These are phyloP conservation scores for Raddia guianensis DNA, from an alignment of 176 grass and related monocot genomes.

Conservation along the genomic window DNA sequence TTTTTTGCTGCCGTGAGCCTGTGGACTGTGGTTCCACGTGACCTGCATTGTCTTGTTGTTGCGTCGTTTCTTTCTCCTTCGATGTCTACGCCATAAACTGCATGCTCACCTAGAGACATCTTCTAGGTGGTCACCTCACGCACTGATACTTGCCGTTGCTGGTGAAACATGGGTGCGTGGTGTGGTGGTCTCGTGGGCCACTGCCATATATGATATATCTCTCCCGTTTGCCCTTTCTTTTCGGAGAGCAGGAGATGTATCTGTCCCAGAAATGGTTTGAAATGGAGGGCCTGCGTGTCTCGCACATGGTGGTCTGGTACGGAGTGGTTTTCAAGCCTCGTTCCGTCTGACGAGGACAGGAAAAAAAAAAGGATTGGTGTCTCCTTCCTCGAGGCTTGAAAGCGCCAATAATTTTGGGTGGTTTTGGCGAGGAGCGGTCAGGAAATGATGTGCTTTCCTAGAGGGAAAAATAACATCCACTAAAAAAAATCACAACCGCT, in stretches of 20 bases:
- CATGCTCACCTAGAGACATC: no score
- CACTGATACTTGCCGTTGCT: background rate
- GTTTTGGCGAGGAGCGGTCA: background rate
- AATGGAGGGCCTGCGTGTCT: background rate
- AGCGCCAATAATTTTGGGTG: background rate
- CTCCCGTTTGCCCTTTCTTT: no score
- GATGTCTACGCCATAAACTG: background rate
- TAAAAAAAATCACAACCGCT: no score
- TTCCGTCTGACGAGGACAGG: background rate
- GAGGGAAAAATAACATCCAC: background rate
- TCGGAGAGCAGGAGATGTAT: background rate
- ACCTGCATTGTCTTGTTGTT: background rate
- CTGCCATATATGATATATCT: no score
- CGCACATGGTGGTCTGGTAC: constrained; percentile 26
- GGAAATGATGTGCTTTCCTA: background rate
- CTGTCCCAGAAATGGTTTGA: background rate
- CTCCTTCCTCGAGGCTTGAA: background rate
- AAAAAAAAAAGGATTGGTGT: background rate
- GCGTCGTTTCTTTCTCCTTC: background rate
- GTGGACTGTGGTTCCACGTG: no score
- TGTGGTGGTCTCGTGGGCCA: background rate
- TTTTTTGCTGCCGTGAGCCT: no score
- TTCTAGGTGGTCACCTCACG: background rate
- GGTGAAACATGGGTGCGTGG: background rate
- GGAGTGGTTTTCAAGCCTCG: background rate